phyloP scores from a whole-genome alignment of 768 basidiomycete genomes.

The Termitomyces sp. region DNA sequence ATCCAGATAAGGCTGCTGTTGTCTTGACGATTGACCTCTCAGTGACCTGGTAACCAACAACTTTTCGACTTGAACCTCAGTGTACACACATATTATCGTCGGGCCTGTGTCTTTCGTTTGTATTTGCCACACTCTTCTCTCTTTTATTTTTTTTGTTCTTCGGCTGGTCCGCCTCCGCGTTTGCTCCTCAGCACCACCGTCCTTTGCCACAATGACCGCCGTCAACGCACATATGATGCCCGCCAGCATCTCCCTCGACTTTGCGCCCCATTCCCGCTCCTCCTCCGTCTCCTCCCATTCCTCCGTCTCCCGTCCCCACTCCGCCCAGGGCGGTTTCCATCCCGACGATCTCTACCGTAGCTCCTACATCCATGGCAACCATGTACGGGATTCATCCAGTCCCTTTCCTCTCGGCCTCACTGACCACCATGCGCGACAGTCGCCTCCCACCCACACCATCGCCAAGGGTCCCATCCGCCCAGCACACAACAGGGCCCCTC shows the following conservation, averaged over 20 bases:
- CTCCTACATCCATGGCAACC: constrained; percentile 45
- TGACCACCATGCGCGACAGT: constrained; percentile 24
- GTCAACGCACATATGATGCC: constrained; percentile 73
- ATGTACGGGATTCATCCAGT: constrained; percentile 27
- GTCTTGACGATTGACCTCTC: constrained; percentile 33
- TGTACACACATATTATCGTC: constrained; percentile 28
- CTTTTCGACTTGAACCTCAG: constrained; percentile 18
- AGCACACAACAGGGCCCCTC: constrained; percentile 65
- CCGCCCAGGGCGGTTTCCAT: constrained; percentile 61
- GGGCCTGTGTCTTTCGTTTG: constrained; percentile 25
- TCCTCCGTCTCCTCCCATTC: constrained; percentile 73
- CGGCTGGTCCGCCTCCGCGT: constrained; percentile 56
- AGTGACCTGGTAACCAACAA: constrained; percentile 29
- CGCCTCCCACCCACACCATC: constrained; percentile 72
- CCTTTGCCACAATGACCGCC: constrained; percentile 53
- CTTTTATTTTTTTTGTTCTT: constrained; percentile 20
- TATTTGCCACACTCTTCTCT: constrained; percentile 13
- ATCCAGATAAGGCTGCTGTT: constrained; percentile 20
- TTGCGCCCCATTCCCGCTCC: constrained; percentile 72
- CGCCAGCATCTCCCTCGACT: constrained; percentile 63
- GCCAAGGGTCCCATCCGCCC: constrained; percentile 71
- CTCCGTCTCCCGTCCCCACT: constrained; percentile 70
- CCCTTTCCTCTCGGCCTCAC: not conserved
- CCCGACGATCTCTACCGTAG: constrained; percentile 70
- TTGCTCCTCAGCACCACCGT: constrained; percentile 30